Evolutionary conservation across 345 rosid genomes (phyloP), one percentile per base, ranked within the genome.

Genomic region (Camelina laxa): DNA sequence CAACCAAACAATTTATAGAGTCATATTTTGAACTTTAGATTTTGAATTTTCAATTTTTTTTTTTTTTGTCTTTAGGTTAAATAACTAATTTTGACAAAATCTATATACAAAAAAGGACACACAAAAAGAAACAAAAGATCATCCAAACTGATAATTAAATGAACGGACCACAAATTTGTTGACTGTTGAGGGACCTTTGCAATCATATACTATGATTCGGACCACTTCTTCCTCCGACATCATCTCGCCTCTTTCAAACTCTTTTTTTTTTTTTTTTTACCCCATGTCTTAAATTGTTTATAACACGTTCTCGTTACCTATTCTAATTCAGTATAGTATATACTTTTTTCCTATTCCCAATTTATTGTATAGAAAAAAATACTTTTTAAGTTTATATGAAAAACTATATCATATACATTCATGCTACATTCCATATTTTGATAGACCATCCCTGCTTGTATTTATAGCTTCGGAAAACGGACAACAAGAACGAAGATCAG

Each of bases 121-220:
- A 11, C 13, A 22, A 45, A 55, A 55, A 48, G 12, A 51, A 75
- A 78, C 71, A 72, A 71, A 77, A 72, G 36, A 56, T 48, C 21
- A 56, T 56, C 22, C 69, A 55, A 45, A 27, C 14, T 13, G 20
- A 35, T 27, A 31, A 20, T 20, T 42, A 41, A 60, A 68, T 19
- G 24, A 36, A 58, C 60, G 76, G 80, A 77, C 76, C 76, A 77
- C 76, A 71, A 17, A 70, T 42, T 6, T 30, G 33, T 42, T 47
- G 50, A 47, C 9, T 5, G 17, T 45, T 56, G 65, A 30, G 20
- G 21, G 77, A 38, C 69, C 69, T 30, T 66, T 60, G 68, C 59
- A 57, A 65, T 55, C 67, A 63, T 70, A 47, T 56, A n/a, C 44
- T 63, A 27, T 27, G 56, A 60, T 63, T 56, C 61, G 68, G 72